These are phyloP conservation scores for Hypomontagnella submonticulosa DNA, from an alignment of 495 filamentous ascomycete species.

Conservation along the genomic window DNA sequence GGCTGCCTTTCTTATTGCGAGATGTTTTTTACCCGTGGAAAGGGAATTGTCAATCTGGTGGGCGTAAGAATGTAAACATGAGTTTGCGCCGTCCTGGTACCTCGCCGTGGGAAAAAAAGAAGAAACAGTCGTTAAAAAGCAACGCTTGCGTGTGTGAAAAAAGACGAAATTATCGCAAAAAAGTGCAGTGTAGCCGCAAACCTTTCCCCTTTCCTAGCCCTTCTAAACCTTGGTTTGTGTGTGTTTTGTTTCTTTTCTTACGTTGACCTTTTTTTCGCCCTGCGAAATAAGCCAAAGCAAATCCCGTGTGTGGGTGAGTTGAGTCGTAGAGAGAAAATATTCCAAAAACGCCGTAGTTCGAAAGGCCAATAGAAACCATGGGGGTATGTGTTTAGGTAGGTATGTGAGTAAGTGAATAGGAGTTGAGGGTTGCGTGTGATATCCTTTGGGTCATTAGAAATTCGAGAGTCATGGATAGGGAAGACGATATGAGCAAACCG, in stretches of 20 bases:
- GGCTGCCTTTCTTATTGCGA: constrained; percentile 35
- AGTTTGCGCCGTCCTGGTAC: constrained; percentile 29
- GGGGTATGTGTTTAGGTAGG: constrained; percentile 19
- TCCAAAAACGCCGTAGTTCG: constrained; percentile 43
- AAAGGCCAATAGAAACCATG: constrained; percentile 29
- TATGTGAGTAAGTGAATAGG: constrained; percentile 16
- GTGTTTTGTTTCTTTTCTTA: constrained; percentile 39
- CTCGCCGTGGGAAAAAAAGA: constrained; percentile 38
- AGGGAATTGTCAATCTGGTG: constrained; percentile 39
- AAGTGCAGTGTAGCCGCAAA: constrained; percentile 38
- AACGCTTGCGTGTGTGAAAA: constrained; percentile 45
- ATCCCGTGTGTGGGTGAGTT: constrained; percentile 13
- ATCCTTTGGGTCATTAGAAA: constrained; percentile 46
- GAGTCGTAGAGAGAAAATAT: constrained; percentile 44
- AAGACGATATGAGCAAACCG: constrained; percentile 46
- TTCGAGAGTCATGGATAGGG: constrained; percentile 37
- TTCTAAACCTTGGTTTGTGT: constrained; percentile 25
- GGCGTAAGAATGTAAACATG: constrained; percentile 7
- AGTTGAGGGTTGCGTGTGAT: constrained; percentile 41
- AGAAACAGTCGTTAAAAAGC: constrained; percentile 39
- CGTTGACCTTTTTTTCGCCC: constrained; percentile 36
- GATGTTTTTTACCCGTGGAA: constrained; percentile 20
- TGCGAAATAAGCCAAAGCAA: constrained; percentile 42
- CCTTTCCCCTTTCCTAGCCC: constrained; percentile 37
- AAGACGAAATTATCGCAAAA: constrained; percentile 44